Percentiles rank a stretch among this genome's conserved stretches.
These are phyloP conservation scores for Endogone sp. DNA, from an alignment of 192 early-diverging fungal genomes.

Conservation along the genomic window DNA sequence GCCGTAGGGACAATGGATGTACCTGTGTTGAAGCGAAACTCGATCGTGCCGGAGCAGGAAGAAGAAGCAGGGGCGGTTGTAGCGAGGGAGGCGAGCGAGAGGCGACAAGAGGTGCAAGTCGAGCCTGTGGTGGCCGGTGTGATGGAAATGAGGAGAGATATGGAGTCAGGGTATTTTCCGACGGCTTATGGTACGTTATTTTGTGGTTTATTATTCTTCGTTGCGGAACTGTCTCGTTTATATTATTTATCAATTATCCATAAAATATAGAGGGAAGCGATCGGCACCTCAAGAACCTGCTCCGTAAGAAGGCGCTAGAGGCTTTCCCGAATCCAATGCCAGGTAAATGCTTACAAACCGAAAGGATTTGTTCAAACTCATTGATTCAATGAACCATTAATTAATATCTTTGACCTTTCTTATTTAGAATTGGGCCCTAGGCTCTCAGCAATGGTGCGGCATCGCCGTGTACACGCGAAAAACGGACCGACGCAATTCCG, in stretches of 20 bases:
- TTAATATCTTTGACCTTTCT: neutral
- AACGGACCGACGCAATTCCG: constrained; percentile 24
- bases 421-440: constrained; percentile 15
- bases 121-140: neutral
- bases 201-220: too few species aligned
- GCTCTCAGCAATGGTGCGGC: neutral
- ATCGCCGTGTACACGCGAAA: neutral
- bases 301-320: constrained; percentile 49
- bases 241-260: too few species aligned
- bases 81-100: neutral
- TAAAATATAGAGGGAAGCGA: constrained; percentile 6
- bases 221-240: too few species aligned
- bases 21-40: neutral
- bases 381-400: too few species aligned
- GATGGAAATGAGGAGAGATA: neutral
- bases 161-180: neutral
- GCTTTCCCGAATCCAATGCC: constrained; percentile 35
- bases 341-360: constrained; percentile 21
- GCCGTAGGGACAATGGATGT: constrained; percentile 33
- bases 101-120: neutral
- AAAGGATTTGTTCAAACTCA: too few species aligned
- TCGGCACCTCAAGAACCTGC: constrained; percentile 32
- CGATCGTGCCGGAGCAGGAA: neutral
- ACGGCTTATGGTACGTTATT: constrained; percentile 1
- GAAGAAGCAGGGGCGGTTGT: neutral